A percentile compares a stretch with the other conserved stretches of the same genome.
Conservation (phyloP, 192 early-diverging fungal species). For the Globomyces pollinis-pini region DNA sequence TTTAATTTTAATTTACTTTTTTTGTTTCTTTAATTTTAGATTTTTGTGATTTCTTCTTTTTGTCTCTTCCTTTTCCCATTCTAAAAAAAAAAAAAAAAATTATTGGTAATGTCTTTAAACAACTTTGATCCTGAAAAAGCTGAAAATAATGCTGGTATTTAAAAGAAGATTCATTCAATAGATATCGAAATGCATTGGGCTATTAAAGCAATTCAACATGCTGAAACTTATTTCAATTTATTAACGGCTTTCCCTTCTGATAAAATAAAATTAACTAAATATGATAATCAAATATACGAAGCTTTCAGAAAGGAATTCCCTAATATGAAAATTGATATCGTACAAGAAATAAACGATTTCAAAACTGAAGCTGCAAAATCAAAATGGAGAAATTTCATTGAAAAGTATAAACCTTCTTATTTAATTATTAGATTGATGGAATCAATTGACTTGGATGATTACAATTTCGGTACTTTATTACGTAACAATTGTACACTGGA, state of each 20-base stretch:
- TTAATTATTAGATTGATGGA: constrained; percentile 69
- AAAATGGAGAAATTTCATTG: constrained; percentile 83
- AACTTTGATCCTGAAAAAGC: no score
- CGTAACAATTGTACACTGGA: constrained; percentile 66
- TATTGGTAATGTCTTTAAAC: no score
- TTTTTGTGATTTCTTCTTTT: constrained; percentile 3
- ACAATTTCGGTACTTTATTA: constrained; percentile 88
- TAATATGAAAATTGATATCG: constrained; percentile 55
- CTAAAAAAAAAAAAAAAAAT: background rate
- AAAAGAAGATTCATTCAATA: constrained; percentile 2
- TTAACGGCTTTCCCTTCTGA: constrained; percentile 59
- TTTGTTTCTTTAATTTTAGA: constrained; percentile 1
- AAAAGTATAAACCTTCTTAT: constrained; percentile 83
- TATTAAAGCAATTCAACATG: constrained; percentile 90
- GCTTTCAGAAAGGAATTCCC: constrained; percentile 74
- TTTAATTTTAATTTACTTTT: constrained; percentile 1
- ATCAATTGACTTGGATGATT: no score
- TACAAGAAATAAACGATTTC: constrained; percentile 72
- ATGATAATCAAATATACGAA: constrained; percentile 76
- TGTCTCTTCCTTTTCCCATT: constrained; percentile 2
- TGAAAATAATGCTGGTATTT: constrained; percentile 5
- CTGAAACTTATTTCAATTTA: constrained; percentile 88
- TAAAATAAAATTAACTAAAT: constrained; percentile 75
- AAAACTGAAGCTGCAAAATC: constrained; percentile 73
- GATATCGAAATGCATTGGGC: constrained; percentile 87